These are phyloP conservation scores for Xylaria sp. DNA, from an alignment of 495 filamentous ascomycete genomes.

Conservation along the genomic window DNA sequence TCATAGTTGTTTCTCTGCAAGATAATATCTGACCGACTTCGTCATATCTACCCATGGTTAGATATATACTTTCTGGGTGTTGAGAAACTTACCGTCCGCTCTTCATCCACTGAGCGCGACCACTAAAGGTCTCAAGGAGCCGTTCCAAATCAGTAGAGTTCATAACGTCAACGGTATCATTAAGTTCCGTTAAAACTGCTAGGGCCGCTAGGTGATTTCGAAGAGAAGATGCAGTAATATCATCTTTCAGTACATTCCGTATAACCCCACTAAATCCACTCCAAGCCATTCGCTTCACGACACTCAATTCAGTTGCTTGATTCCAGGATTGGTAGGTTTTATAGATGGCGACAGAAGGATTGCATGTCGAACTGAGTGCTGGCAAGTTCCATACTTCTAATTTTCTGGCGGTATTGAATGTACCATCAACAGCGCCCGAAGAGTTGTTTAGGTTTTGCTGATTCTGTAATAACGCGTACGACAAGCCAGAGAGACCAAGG, in stretches of 20 bases:
- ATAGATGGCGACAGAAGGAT: slow-evolving; percentile 74
- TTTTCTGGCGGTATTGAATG: slow-evolving; percentile 81
- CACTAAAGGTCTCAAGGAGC: slow-evolving; percentile 66
- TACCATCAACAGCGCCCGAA: slow-evolving; percentile 66
- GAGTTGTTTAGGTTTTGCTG: slow-evolving; percentile 62
- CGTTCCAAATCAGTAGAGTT: slow-evolving; percentile 66
- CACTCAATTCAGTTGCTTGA: slow-evolving; percentile 62
- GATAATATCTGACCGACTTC: slow-evolving; percentile 83
- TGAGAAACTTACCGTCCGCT: slow-evolving; percentile 67
- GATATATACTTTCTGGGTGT: slow-evolving; percentile 10
- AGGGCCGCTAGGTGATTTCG: slow-evolving; percentile 72
- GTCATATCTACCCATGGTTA: slow-evolving; percentile 64
- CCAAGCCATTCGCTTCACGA: slow-evolving; percentile 62
- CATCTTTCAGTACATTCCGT: slow-evolving; percentile 58
- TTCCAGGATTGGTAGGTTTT: slow-evolving; percentile 80
- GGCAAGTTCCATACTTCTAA: slow-evolving; percentile 94
- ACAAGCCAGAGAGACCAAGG: slow-evolving; percentile 74
- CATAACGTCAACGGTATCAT: slow-evolving; percentile 71
- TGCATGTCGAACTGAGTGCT: slow-evolving; percentile 65
- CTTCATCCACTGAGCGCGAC: slow-evolving; percentile 77
- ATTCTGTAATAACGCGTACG: slow-evolving; percentile 73
- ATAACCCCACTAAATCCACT: slow-evolving; percentile 70
- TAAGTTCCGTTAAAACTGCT: slow-evolving; percentile 80
- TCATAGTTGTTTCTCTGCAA: slow-evolving; percentile 81
- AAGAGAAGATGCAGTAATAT: slow-evolving; percentile 65